Base-by-base conservation (phyloP, 208 protist genomes). In the Wallacemonas sp. region DNA sequence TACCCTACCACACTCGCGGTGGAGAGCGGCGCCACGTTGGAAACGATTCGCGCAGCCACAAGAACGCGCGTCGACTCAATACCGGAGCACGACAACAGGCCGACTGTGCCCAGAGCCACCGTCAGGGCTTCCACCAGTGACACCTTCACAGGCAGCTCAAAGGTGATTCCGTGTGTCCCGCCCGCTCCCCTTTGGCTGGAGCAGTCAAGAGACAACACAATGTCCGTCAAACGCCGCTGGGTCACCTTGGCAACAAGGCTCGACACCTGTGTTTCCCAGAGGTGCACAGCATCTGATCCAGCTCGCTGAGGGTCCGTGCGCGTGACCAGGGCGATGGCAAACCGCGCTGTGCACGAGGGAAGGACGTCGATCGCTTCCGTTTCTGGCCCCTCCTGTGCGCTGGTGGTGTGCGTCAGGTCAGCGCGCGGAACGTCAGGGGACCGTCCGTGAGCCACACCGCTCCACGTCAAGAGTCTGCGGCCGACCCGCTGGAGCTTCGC, bases 31-130 rank as follows among this genome's bases (percentile, higher is more conserved):
- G 41, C 19, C 41, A 19, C 13, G 34, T 13, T 6, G 6, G 34
- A 38, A 6, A 41, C 17, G 37, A 9, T 15, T 41, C 37, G 17
- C 37, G 41, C 41, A n/a, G 24, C 15, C 0, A 12, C 17, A 46
- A 46, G 9, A 8, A 6, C 19, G 6, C 10, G 10, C 19, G 41
- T 12, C 10, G 15, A n/a, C n/a, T n/a, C 15, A 12, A 46, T 19
- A n/a, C 41, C 41, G 15, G 41, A 46, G 17, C 41, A 46, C 41
- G 41, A 6, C 41, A 46, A 65, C 21, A 78, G 59, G 52, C 82
- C 77, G 45, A 76, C 77, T 58, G 71, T 48, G 61, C 84, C 68
- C 41, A 86, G 76, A 32, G 83, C 37, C 27, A 88, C 32, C 3
- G 66, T 61, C n/a, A 77, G 37, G 9, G 68, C 33, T 42, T 88